Percentiles rank a stretch among this genome's conserved stretches.
Conservation (phyloP, 306 rosid species). For the Prunus kanzakura region DNA sequence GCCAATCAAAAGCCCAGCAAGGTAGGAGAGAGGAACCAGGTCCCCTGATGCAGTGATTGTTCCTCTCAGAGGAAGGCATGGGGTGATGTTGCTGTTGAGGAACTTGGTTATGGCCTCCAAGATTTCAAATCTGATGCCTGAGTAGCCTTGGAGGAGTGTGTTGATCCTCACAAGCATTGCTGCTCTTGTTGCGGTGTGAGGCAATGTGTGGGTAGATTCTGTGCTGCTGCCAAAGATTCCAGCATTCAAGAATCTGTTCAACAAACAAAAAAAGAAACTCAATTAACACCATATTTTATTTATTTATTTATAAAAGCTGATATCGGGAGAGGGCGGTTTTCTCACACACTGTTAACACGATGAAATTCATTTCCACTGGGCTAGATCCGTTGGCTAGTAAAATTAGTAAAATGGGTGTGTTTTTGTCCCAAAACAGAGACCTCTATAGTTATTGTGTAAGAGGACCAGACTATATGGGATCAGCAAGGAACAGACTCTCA, state of each 20-base stretch:
- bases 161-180: conserved; percentile 90
- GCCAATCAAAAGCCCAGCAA: conserved; percentile 72
- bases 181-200: conserved; percentile 77
- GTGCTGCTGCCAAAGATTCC: conserved; percentile 76
- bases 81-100: conserved; percentile 68
- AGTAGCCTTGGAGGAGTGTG: conserved; percentile 90
- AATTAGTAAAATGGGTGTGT: no score
- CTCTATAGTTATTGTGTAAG: not conserved
- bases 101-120: conserved; percentile 77
- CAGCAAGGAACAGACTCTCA: not conserved
- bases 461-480: no score
- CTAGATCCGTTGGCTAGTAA: no score
- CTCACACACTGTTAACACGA: no score
- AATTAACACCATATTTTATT: not conserved
- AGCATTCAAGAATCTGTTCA: conserved; percentile 73
- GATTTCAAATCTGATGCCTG: conserved; percentile 80
- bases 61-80: conserved; percentile 81
- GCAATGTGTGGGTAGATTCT: conserved; percentile 55
- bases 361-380: no score
- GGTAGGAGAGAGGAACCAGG: conserved; percentile 77
- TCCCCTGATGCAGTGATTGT: conserved; percentile 87
- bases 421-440: not conserved
- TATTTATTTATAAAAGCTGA: no score
- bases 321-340: no score
- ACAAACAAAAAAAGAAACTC: not conserved